Evolutionary conservation across 148 eudicot genomes (phyloP).

Genomic region (Chenopodium formosanum): DNA sequence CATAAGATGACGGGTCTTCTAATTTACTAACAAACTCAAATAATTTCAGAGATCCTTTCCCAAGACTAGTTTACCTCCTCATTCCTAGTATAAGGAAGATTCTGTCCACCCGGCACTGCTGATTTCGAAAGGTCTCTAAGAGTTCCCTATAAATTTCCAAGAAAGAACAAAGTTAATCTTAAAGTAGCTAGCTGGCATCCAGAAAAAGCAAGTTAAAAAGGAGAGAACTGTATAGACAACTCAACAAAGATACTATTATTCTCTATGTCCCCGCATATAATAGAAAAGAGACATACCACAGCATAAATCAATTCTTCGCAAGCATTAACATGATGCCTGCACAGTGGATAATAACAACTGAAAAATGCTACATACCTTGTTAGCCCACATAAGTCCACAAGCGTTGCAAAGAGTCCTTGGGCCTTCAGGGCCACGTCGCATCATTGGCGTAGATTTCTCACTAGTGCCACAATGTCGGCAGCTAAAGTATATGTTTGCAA

Average conservation of each 20-base stretch:
- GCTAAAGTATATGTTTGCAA: conserved; percentile 31
- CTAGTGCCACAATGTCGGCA: conserved; percentile 77
- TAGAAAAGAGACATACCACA: neutral
- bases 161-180: neutral
- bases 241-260: neutral
- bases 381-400: conserved; percentile 91
- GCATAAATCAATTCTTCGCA: no score
- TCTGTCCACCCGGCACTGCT: conserved; percentile 37
- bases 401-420: conserved; percentile 88
- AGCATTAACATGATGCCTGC: neutral
- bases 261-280: neutral
- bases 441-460: conserved; percentile 76
- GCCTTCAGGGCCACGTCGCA: conserved; percentile 86
- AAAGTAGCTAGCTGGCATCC: neutral
- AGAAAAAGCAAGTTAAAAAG: neutral
- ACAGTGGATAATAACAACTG: neutral
- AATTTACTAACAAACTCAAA: neutral
- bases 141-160: conserved; percentile 47
- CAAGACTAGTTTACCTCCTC: conserved; percentile 40
- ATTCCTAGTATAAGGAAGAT: conserved; percentile 30
- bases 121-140: conserved; percentile 67
- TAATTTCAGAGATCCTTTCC: neutral
- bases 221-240: neutral
- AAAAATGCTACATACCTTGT: conserved; percentile 47
- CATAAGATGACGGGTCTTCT: neutral